These are phyloP conservation scores for Cystofilobasidium bisporidii DNA, from an alignment of 768 basidiomycete species.

Conservation along the genomic window DNA sequence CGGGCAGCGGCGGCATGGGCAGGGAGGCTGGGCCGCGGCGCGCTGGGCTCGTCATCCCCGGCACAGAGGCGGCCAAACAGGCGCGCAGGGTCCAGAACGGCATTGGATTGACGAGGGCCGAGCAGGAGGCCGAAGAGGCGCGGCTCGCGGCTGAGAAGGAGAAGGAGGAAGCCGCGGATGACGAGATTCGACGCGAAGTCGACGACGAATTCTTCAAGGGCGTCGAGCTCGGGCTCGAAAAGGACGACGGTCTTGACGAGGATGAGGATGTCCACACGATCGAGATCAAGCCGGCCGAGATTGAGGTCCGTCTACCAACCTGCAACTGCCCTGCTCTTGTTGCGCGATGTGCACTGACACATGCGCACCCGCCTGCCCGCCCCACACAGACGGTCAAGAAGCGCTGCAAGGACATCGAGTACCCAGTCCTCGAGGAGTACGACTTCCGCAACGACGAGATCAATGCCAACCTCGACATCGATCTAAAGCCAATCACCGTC, in stretches of 20 bases:
- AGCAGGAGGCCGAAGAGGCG: slow-evolving; percentile 11
- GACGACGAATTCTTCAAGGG: slow-evolving; percentile 29
- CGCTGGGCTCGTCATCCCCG: slow-evolving; percentile 75
- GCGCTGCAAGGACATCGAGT: slow-evolving; percentile 90
- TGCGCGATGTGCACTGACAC: not conserved
- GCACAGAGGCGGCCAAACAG: slow-evolving; percentile 54
- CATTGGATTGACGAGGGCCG: not conserved
- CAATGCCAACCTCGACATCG: slow-evolving; percentile 95
- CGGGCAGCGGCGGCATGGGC: slow-evolving; percentile 63
- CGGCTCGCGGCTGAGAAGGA: not conserved
- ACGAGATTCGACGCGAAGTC: slow-evolving; percentile 18
- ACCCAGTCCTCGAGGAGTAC: slow-evolving; percentile 97
- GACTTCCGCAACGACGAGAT: slow-evolving; percentile 95
- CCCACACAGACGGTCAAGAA: slow-evolving; percentile 74
- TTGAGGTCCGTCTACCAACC: slow-evolving; percentile 64
- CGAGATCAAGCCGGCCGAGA: slow-evolving; percentile 85
- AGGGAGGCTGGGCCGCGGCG: slow-evolving; percentile 60
- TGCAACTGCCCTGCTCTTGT: not conserved
- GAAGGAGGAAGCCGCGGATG: slow-evolving; percentile 46
- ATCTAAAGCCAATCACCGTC: slow-evolving; percentile 93
- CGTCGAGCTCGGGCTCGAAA: slow-evolving; percentile 23
- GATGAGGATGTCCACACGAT: slow-evolving; percentile 98
- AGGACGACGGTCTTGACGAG: slow-evolving; percentile 81
- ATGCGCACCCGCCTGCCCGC: slow-evolving; percentile 6
- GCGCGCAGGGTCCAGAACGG: slow-evolving; percentile 42